Percentiles rank a stretch among this genome's conserved stretches.
These are phyloP conservation scores for Trichoderma afroharzianum DNA, from an alignment of 2,329 filamentous ascomycete species.

Conservation along the genomic window DNA sequence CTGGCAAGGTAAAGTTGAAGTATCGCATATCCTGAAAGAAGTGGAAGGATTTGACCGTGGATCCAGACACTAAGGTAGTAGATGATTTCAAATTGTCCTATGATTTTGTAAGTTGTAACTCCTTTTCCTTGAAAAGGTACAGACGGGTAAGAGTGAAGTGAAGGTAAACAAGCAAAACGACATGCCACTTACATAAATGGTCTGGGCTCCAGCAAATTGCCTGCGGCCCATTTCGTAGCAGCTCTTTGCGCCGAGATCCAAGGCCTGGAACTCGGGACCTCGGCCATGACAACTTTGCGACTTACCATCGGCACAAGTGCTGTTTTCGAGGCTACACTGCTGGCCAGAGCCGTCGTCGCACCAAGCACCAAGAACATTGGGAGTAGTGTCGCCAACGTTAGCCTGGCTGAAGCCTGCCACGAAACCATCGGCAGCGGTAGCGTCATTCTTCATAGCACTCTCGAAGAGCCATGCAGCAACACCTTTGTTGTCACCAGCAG, in stretches of 20 bases:
- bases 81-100: conserved; percentile 52
- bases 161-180: background rate
- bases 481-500: conserved; percentile 95
- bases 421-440: conserved; percentile 61
- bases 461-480: conserved; percentile 86
- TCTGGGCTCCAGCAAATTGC: conserved; percentile 61
- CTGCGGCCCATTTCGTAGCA: conserved; percentile 73
- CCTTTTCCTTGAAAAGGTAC: background rate
- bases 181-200: conserved; percentile 34
- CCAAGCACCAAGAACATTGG: conserved; percentile 82
- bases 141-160: background rate
- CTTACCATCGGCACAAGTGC: conserved; percentile 71
- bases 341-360: conserved; percentile 79
- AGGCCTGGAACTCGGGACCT: conserved; percentile 63
- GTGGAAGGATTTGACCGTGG: conserved; percentile 76
- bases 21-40: conserved; percentile 78
- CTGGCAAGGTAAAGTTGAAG: conserved; percentile 69
- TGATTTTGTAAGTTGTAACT: background rate
- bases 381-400: conserved; percentile 86
- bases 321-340: conserved; percentile 73
- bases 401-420: conserved; percentile 91
- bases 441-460: conserved; percentile 55
- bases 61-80: conserved; percentile 54
- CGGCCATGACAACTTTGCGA: conserved; percentile 70
- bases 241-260: conserved; percentile 69